A percentile compares a stretch with the other conserved stretches of the same genome.
phyloP scores from a whole-genome alignment of 2,329 filamentous ascomycete genomes.

The Corynespora cassiicola region DNA sequence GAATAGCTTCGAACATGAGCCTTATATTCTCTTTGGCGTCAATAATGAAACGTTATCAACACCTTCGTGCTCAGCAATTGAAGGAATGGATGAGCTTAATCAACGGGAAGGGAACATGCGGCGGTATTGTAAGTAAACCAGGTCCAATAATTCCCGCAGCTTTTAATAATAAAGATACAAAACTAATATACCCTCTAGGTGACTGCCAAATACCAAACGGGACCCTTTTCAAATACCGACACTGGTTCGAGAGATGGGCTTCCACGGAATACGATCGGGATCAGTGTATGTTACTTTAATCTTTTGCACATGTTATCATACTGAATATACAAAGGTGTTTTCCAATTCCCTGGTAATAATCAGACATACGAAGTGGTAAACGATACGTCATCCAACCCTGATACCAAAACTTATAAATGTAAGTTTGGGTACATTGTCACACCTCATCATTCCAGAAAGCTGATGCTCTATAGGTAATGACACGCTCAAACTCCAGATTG shows the following conservation, averaged over 20 bases:
- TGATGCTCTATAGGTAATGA: conserved; percentile 18
- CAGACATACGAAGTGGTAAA: conserved; percentile 13
- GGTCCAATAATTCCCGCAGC: no score
- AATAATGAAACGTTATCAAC: conserved; percentile 20
- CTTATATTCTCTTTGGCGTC: conserved; percentile 13
- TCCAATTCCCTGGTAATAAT: conserved; percentile 15
- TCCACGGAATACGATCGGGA: no score
- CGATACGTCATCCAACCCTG: no score
- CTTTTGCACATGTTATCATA: no score
- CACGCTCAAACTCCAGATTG: conserved; percentile 15
- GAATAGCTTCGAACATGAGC: conserved; percentile 9
- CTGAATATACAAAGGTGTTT: conserved; percentile 11
- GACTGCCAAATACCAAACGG: conserved; percentile 29
- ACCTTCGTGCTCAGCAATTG: conserved; percentile 9
- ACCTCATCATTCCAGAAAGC: no score
- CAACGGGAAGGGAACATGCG: background rate
- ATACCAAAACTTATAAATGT: no score
- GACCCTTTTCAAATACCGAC: conserved; percentile 8
- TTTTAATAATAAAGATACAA: background rate
- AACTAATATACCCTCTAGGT: conserved; percentile 13
- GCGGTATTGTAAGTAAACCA: background rate
- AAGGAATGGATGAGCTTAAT: background rate
- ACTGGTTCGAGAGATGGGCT: no score
- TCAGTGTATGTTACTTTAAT: no score
- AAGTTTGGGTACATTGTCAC: no score